Evolutionary conservation across 1,284 basidiomycete genomes (phyloP), one percentile per base, ranked within the genome.

Genomic region (Sparassis latifolia): DNA sequence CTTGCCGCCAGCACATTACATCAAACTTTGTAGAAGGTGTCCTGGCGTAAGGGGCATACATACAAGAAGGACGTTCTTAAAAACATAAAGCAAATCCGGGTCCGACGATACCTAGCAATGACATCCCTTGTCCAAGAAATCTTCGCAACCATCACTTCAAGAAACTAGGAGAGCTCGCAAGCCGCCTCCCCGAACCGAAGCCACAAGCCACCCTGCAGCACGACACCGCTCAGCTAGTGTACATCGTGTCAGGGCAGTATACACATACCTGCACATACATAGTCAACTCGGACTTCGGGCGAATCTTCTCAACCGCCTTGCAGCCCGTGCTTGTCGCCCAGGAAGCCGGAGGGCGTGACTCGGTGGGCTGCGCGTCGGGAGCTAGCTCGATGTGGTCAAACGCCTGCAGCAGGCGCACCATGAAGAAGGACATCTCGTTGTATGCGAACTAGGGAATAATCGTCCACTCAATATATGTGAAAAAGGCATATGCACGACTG

Each of bases 371-470:
- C 0, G 66, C 62, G 5, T 70, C 68, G 10, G 59, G 61, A 2
- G 66, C 67, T 5, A 76, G 62, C 28, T 56, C 53, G 47, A 77
- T 62, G 2, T 54, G 55, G 7, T 63, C 55, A 54, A 74, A 74
- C 12, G 58, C 54, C 52, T 76, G 73, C n/a, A 77, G 61, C 4
- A 78, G 58, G 10, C 71, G 67, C 43, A 75, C 67, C 40, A 75
- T 48, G 52, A 73, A 63, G 57, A 74, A 74, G 1, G 70, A 73
- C 51, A 69, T 66, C 53, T 77, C 74, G 51, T 74, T 74, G 54
- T 73, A 72, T 4, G 74, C 75, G 52, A 74, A 74, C 66, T 76
- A 52, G 1, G 31, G 37, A 10, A 20, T 4, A 9, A 12, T 4
- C 40, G 40, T 42, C 39, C 2, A 28, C 7, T 10, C 7, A 28